Evolutionary conservation across 1,284 basidiomycete species (phyloP), one percentile per base, ranked within the genome.

Genomic region (Trametes hirsuta): DNA sequence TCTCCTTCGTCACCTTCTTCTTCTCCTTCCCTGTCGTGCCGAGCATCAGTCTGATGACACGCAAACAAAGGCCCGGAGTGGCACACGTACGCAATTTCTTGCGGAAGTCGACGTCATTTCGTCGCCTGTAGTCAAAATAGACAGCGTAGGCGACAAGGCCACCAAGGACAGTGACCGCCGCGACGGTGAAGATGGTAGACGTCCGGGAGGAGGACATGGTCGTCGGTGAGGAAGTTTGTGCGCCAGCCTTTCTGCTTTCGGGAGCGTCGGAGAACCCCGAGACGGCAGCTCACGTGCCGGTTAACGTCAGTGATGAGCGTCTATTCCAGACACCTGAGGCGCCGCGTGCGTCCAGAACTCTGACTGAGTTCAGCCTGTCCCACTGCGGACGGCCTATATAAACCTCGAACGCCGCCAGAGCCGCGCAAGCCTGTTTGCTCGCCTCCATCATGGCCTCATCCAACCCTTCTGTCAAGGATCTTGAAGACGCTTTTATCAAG

Each of bases 121-220:
- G 86, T 58, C 97, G 88, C 79, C 87, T 93, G 82, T 97, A 91
- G 84, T 99, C 97, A 73, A 98, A 99, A 79, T 96, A 98, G 59
- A 87, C 81, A 39, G 90, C 92, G 74, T 97, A 97, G 18, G 87
- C 91, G 53, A 91, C 75, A 44, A 90, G 71, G 51, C 87, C 85
- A 25, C 86, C 81, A 39, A 81, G 71, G 47, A 87, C 77, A 36
- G 91, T 85, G 69, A 90, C 79, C 55, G 87, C 85, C 50, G 90
- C 84, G 71, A 90, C 81, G 63, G 91, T 84, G 74, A 81, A 63
- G 59, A 72, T 63, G 42, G 75, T 70, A 53, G 73, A 67, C 15
- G 75, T 66, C 68, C 69, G 70, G 53, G 69, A 71, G 67, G 71
- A 70, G 65, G 67, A 65, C 66, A 68, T 70, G 66, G 71, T 58